These are phyloP conservation scores for Vigna radiata DNA, from an alignment of 306 rosid genomes.

Conservation along the genomic window DNA sequence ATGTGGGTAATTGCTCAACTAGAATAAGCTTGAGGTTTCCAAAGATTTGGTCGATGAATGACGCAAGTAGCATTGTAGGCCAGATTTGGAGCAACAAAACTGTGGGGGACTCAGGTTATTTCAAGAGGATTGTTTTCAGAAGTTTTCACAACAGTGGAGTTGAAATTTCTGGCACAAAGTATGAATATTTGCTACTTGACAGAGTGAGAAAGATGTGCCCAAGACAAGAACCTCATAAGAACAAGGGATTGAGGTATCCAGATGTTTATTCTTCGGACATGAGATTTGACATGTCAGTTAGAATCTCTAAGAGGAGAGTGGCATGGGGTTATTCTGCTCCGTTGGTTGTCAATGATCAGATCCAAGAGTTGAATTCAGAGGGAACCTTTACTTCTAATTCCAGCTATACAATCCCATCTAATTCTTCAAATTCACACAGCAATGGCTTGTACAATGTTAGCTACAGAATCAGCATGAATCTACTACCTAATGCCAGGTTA, in stretches of 20 bases:
- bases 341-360: conserved; percentile 33
- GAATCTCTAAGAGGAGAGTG: background rate
- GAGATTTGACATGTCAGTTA: conserved; percentile 44
- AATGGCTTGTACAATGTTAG: conserved; percentile 19
- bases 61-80: conserved; percentile 18
- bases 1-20: conserved; percentile 60
- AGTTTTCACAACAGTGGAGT: background rate
- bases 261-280: conserved; percentile 38
- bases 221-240: background rate
- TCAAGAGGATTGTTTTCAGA: conserved; percentile 39
- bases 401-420: background rate
- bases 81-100: conserved; percentile 34
- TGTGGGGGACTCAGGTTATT: conserved; percentile 35
- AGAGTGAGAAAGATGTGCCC: conserved; percentile 43
- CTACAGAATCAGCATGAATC: conserved; percentile 26
- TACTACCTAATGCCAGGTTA: background rate
- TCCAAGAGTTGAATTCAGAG: background rate
- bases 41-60: conserved; percentile 49
- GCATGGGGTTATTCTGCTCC: conserved; percentile 46
- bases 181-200: conserved; percentile 44
- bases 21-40: conserved; percentile 52
- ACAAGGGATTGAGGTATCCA: conserved; percentile 4
- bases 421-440: background rate
- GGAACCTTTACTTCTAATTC: background rate
- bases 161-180: conserved; percentile 5